A percentile compares a stretch with the other conserved stretches of the same genome.
phyloP scores from a whole-genome alignment of 2,329 filamentous ascomycete species.

The Colletotrichum limetticola region DNA sequence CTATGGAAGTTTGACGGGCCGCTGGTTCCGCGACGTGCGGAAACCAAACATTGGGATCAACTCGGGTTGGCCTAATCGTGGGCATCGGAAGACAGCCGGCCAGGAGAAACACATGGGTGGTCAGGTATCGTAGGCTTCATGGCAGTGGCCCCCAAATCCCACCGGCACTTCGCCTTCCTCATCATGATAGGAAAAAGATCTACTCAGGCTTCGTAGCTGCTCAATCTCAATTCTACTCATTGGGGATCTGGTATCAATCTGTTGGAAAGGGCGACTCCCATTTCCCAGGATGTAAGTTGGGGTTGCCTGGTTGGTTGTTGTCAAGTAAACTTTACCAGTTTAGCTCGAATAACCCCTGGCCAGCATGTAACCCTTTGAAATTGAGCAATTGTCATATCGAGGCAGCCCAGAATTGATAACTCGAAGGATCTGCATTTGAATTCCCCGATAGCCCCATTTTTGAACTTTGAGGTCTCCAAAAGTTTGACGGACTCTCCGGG shows the following conservation, averaged over 20 bases:
- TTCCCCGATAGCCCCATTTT: slow-evolving; percentile 17
- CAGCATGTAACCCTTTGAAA: background rate
- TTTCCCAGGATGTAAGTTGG: too few relatives aligned
- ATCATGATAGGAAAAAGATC: background rate
- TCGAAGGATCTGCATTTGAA: slow-evolving; percentile 16
- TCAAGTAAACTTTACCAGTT: background rate
- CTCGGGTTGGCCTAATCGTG: background rate
- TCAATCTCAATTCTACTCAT: too few relatives aligned
- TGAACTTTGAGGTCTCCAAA: background rate
- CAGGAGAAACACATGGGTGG: background rate
- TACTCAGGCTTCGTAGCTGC: background rate
- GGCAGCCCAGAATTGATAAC: background rate
- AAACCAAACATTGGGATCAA: background rate
- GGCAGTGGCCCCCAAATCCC: background rate
- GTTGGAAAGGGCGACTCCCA: background rate
- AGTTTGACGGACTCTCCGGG: slow-evolving; percentile 5
- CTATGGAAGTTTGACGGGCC: background rate
- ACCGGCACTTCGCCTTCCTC: background rate
- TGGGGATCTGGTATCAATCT: background rate
- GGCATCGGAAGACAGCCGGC: background rate
- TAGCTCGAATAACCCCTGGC: background rate
- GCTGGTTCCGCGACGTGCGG: background rate
- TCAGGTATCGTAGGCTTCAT: background rate
- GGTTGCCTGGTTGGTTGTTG: background rate
- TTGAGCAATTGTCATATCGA: background rate